These are phyloP conservation scores for Lachnellula cervina DNA, from an alignment of 2,329 filamentous ascomycete genomes.

Conservation along the genomic window DNA sequence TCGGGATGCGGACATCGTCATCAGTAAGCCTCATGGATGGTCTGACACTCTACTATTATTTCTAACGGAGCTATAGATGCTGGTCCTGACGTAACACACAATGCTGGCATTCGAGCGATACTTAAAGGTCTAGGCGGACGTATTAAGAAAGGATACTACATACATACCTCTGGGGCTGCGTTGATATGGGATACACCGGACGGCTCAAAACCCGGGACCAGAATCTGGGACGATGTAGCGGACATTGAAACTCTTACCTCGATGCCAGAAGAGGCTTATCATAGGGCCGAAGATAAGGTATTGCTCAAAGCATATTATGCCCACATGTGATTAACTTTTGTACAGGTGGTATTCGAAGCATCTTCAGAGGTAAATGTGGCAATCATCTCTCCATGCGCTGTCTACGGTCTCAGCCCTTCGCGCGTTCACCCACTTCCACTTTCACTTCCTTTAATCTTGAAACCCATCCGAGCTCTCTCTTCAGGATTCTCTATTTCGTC, in stretches of 20 bases:
- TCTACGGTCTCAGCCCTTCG: conserved; percentile 16
- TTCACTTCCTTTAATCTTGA: neutral
- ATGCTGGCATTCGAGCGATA: conserved; percentile 7
- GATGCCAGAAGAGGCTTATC: neutral
- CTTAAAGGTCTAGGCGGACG: conserved; percentile 1
- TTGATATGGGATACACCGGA: conserved; percentile 12
- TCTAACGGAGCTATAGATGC: neutral
- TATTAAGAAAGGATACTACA: conserved; percentile 10
- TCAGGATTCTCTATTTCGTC: conserved; percentile 11
- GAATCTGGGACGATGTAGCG: conserved; percentile 13
- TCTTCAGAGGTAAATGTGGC: conserved; percentile 7
- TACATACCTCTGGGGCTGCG: conserved; percentile 9
- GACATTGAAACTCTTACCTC: conserved; percentile 11
- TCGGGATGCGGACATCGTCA: conserved; percentile 8
- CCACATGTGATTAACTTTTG: neutral
- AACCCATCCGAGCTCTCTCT: neutral
- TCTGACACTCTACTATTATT: neutral
- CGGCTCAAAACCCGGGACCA: conserved; percentile 1
- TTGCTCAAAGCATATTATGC: neutral
- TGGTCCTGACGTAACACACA: conserved; percentile 8
- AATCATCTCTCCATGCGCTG: conserved; percentile 9
- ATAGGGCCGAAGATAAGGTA: neutral
- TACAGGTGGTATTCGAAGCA: conserved; percentile 1
- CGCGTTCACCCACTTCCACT: conserved; percentile 11
- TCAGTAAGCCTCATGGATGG: conserved; percentile 1